Percentiles rank a stretch among this genome's conserved stretches.
phyloP scores from a whole-genome alignment of 2,329 filamentous ascomycete species.

The Trichothecium sympodiale region DNA sequence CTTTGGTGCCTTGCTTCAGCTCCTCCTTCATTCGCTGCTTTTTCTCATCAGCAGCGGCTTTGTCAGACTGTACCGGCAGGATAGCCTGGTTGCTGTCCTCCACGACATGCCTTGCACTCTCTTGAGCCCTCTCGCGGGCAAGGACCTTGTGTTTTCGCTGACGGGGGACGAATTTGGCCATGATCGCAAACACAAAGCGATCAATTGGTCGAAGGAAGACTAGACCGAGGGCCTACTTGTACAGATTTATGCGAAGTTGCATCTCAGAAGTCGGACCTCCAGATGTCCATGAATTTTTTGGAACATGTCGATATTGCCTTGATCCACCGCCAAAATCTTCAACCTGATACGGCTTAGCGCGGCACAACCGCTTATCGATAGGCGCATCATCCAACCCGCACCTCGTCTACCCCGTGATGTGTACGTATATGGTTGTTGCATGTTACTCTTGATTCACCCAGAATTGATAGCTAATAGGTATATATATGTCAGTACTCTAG shows the following conservation, averaged over 20 bases:
- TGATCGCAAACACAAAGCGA: too few relatives aligned
- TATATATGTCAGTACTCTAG: too few relatives aligned
- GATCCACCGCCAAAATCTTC: constrained; percentile 20
- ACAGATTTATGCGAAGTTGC: too few relatives aligned
- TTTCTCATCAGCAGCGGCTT: constrained; percentile 36
- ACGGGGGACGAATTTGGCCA: constrained; percentile 50
- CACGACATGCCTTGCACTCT: constrained; percentile 26
- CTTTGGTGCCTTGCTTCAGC: constrained; percentile 37
- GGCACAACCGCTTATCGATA: constrained; percentile 11
- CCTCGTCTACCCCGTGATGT: too few relatives aligned
- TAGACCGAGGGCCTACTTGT: too few relatives aligned
- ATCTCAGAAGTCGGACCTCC: too few relatives aligned
- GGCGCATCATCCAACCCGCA: too few relatives aligned
- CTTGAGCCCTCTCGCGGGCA: constrained; percentile 45
- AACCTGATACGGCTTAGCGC: constrained; percentile 21
- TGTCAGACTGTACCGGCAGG: constrained; percentile 21
- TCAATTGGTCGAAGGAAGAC: too few relatives aligned
- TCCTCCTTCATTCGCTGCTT: constrained; percentile 32
- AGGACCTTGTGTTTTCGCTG: constrained; percentile 60
- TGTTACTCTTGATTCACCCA: too few relatives aligned
- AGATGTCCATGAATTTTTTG: constrained; percentile 26
- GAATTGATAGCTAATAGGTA: too few relatives aligned
- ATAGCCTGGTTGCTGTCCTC: constrained; percentile 46
- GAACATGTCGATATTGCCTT: constrained; percentile 21
- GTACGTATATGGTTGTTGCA: too few relatives aligned